Percentiles rank a stretch among this genome's conserved stretches.
Conservation (phyloP, 805 yeast genomes). For the Brettanomyces sp. region DNA sequence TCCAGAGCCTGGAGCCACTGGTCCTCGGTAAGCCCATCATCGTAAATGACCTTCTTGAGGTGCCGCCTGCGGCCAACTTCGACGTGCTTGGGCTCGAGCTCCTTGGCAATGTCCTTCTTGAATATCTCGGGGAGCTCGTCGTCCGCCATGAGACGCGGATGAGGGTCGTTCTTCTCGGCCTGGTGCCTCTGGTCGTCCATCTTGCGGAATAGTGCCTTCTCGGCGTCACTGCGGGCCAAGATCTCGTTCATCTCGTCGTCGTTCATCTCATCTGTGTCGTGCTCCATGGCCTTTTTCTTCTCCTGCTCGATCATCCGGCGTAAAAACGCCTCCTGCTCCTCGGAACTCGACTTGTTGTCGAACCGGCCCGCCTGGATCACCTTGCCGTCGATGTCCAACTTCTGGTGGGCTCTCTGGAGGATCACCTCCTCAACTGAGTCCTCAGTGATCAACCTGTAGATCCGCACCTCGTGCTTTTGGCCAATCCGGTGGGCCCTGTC, state of each 20-base stretch:
- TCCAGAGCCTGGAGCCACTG: slow-evolving; percentile 77
- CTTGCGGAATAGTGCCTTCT: slow-evolving; percentile 42
- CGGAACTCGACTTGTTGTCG: slow-evolving; percentile 78
- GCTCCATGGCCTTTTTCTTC: slow-evolving; percentile 32
- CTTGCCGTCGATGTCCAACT: slow-evolving; percentile 79
- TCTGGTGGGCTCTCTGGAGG: slow-evolving; percentile 73
- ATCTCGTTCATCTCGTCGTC: slow-evolving; percentile 65
- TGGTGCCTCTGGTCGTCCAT: slow-evolving; percentile 49
- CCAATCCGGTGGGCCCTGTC: slow-evolving; percentile 89
- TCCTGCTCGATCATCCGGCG: slow-evolving; percentile 67
- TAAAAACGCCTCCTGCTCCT: slow-evolving; percentile 76
- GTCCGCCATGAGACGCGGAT: slow-evolving; percentile 49
- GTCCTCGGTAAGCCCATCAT: slow-evolving; percentile 64
- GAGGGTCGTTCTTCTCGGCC: slow-evolving; percentile 24
- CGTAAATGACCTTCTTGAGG: slow-evolving; percentile 51
- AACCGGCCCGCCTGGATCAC: slow-evolving; percentile 89
- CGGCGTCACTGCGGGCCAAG: slow-evolving; percentile 60
- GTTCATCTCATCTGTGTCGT: slow-evolving; percentile 44
- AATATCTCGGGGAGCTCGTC: slow-evolving; percentile 76
- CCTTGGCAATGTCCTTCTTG: slow-evolving; percentile 45
- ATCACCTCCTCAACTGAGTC: slow-evolving; percentile 82
- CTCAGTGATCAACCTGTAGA: slow-evolving; percentile 67
- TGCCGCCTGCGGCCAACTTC: slow-evolving; percentile 54
- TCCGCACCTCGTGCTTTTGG: slow-evolving; percentile 79
- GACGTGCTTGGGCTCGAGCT: slow-evolving; percentile 31